Evolutionary conservation across 2,329 filamentous ascomycete genomes (phyloP).

Genomic region (Rosellinia necatrix): DNA sequence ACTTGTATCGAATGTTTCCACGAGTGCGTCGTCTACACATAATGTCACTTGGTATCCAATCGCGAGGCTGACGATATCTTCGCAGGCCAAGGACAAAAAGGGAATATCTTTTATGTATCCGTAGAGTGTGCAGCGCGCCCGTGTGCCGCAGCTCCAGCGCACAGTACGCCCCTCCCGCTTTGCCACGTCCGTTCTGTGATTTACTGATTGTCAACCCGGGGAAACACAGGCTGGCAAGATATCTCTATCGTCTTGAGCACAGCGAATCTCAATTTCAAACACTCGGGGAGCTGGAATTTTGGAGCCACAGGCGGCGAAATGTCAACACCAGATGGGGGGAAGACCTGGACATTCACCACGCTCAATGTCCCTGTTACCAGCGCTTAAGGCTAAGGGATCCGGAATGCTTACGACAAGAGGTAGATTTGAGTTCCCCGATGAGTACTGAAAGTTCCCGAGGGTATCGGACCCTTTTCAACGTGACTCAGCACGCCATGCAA

Average conservation of each 20-base stretch:
- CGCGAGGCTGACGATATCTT: not conserved
- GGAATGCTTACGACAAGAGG: too few species aligned
- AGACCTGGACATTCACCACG: constrained; percentile 12
- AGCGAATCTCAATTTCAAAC: constrained; percentile 8
- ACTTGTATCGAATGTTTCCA: constrained; percentile 6
- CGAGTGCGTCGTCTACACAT: constrained; percentile 5
- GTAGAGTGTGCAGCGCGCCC: constrained; percentile 10
- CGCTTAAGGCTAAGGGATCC: not conserved
- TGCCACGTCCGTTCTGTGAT: too few species aligned
- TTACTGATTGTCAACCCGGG: not conserved
- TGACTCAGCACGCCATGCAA: too few species aligned
- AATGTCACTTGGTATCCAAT: too few species aligned
- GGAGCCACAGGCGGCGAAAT: constrained; percentile 19
- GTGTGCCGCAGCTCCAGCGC: constrained; percentile 15
- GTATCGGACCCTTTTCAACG: too few species aligned
- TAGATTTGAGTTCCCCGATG: too few species aligned
- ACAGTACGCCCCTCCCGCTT: constrained; percentile 9
- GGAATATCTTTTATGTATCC: constrained; percentile 14
- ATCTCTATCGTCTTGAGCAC: constrained; percentile 7
- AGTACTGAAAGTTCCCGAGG: too few species aligned
- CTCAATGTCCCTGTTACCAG: constrained; percentile 6
- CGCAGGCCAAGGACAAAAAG: constrained; percentile 13
- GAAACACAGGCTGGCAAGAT: constrained; percentile 11
- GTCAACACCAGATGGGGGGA: constrained; percentile 8
- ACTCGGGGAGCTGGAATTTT: constrained; percentile 4